Percentiles rank a stretch among this genome's conserved stretches.
These are phyloP conservation scores for Rhodotorula kratochvilovae DNA, from an alignment of 768 basidiomycete genomes.

Conservation along the genomic window DNA sequence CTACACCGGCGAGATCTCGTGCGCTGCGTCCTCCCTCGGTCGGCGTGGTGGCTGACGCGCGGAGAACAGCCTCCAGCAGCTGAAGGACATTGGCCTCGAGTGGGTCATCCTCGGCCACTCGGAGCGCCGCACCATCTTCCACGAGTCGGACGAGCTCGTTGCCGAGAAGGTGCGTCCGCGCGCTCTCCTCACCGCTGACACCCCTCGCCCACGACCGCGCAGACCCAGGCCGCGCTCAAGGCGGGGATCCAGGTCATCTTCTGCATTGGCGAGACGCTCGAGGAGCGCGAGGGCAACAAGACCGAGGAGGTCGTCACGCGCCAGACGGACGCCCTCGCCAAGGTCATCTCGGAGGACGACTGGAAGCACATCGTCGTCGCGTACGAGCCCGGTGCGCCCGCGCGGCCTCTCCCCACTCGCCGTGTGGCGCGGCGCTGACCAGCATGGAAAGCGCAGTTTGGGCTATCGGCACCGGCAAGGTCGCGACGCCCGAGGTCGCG, in stretches of 20 bases:
- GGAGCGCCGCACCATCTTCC: slow-evolving; percentile 87
- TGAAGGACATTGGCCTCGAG: slow-evolving; percentile 76
- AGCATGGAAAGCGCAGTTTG: slow-evolving; percentile 62
- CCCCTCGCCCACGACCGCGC: background rate
- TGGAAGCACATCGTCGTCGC: slow-evolving; percentile 96
- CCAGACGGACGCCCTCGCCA: slow-evolving; percentile 73
- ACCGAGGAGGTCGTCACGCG: slow-evolving; percentile 74
- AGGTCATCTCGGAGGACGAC: slow-evolving; percentile 55
- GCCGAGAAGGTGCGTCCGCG: slow-evolving; percentile 60
- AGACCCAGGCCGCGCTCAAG: slow-evolving; percentile 70
- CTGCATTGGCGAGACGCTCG: slow-evolving; percentile 90
- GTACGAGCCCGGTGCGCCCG: slow-evolving; percentile 67
- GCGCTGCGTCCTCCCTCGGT: slow-evolving; percentile 23
- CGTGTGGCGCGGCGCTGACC: too few relatives aligned
- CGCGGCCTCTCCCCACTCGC: background rate
- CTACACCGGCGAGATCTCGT: slow-evolving; percentile 97
- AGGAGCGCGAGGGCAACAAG: slow-evolving; percentile 71
- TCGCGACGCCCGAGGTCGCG: slow-evolving; percentile 76
- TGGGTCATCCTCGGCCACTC: slow-evolving; percentile 97
- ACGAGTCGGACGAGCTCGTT: slow-evolving; percentile 75
- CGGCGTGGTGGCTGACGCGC: too few relatives aligned
- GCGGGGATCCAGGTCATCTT: slow-evolving; percentile 78
- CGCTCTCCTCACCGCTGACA: background rate
- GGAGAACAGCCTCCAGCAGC: slow-evolving; percentile 65
- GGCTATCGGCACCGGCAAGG: slow-evolving; percentile 98